Percentiles rank a stretch among this genome's conserved stretches.
Conservation (phyloP, 306 rosid species). For the Cotoneaster glaucophyllus region DNA sequence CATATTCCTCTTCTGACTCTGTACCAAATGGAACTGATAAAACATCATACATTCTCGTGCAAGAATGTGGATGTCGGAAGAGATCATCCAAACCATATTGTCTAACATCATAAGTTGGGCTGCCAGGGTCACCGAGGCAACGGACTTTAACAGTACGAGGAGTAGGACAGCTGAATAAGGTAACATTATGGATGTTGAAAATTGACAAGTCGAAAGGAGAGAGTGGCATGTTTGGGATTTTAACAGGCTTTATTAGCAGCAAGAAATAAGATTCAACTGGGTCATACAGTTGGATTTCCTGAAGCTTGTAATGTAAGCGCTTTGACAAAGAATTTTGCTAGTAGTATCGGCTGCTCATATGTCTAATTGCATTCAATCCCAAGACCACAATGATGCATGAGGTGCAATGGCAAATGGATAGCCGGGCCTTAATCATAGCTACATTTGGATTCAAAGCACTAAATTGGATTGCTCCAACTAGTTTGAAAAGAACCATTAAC, state of each 20-base stretch:
- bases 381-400: constrained; percentile 1
- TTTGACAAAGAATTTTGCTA: constrained; percentile 11
- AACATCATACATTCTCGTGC: constrained; percentile 20
- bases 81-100: no score
- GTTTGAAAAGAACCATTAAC: no score
- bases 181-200: not conserved
- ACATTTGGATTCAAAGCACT: no score
- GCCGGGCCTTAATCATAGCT: no score
- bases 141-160: no score
- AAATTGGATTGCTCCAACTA: no score
- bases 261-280: not conserved
- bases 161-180: no score
- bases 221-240: not conserved
- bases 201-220: constrained; percentile 7
- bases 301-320: constrained; percentile 23
- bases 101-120: not conserved
- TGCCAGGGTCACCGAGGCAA: constrained; percentile 9
- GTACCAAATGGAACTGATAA: not conserved
- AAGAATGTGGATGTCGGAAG: not conserved
- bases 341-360: not conserved
- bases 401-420: not conserved
- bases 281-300: constrained; percentile 10
- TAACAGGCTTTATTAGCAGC: not conserved
- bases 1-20: no score
- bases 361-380: constrained; percentile 24